phyloP scores from a whole-genome alignment of 352 stramenopile species.

The Globisporangium perplexum region DNA sequence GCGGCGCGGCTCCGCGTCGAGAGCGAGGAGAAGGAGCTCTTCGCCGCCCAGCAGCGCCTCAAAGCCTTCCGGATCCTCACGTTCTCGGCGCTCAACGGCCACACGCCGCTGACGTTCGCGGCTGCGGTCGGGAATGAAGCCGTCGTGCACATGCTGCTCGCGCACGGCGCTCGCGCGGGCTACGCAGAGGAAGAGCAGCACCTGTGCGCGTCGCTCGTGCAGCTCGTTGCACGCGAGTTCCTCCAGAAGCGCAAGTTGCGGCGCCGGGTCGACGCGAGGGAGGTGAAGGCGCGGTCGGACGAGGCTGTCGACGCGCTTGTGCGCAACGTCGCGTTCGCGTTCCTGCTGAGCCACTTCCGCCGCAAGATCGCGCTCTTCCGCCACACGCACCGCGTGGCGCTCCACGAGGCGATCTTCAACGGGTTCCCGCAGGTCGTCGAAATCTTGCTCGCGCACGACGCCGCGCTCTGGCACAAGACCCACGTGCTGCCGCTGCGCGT shows the following conservation, averaged over 20 bases:
- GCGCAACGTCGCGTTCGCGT: slow-evolving; percentile 50
- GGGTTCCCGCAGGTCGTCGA: slow-evolving; percentile 44
- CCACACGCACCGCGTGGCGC: slow-evolving; percentile 59
- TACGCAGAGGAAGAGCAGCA: slow-evolving; percentile 42
- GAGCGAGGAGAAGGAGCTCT: slow-evolving; percentile 30
- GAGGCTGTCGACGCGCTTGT: slow-evolving; percentile 41
- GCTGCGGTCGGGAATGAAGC: slow-evolving; percentile 65
- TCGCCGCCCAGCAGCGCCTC: slow-evolving; percentile 38
- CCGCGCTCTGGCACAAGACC: slow-evolving; percentile 50
- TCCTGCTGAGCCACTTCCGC: slow-evolving; percentile 49
- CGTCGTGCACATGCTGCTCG: slow-evolving; percentile 65
- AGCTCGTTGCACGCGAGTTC: slow-evolving; percentile 48
- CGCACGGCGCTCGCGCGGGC: slow-evolving; percentile 40
- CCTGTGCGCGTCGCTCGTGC: slow-evolving; percentile 58
- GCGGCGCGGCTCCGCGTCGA: slow-evolving; percentile 18
- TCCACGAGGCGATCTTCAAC: slow-evolving; percentile 73
- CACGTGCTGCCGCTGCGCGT: slow-evolving; percentile 49
- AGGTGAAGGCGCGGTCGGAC: slow-evolving; percentile 28
- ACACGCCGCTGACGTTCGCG: slow-evolving; percentile 68
- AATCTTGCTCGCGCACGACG: slow-evolving; percentile 45
- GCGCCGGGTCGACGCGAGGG: slow-evolving; percentile 3
- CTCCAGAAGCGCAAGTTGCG: slow-evolving; percentile 24
- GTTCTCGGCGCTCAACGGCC: slow-evolving; percentile 52
- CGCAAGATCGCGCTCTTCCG: slow-evolving; percentile 38
- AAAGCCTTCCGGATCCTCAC: slow-evolving; percentile 44